Conservation (phyloP, 2,329 filamentous ascomycete species). For the Sporothrix curviconia region DNA sequence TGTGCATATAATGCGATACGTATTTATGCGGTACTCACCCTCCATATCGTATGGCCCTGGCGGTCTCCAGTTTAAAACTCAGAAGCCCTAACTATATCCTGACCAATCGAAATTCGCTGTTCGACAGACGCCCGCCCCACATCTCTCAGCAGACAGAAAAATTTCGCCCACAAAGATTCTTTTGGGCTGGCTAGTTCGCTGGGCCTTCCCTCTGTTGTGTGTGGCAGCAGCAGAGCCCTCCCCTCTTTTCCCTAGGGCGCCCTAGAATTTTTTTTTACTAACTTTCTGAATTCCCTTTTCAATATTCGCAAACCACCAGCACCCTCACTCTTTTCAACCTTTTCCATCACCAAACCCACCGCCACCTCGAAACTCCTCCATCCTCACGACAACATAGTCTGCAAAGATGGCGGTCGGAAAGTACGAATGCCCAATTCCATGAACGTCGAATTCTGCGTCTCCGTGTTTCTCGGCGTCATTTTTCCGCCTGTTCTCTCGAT, state of each 20-base stretch:
- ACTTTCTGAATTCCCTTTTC: slow-evolving; percentile 1
- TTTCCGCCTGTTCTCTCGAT: background rate
- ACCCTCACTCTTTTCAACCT: slow-evolving; percentile 17
- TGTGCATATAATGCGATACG: background rate
- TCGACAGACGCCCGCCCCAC: background rate
- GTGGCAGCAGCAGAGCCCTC: slow-evolving; percentile 6
- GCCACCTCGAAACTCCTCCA: slow-evolving; percentile 29
- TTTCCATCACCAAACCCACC: slow-evolving; percentile 27
- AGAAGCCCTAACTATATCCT: slow-evolving; percentile 17
- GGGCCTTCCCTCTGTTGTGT: background rate
- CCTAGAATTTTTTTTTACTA: slow-evolving; percentile 13
- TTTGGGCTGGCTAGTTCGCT: background rate
- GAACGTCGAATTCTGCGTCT: background rate
- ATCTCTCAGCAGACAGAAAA: slow-evolving; percentile 18
- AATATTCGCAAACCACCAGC: slow-evolving; percentile 11
- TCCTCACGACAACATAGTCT: slow-evolving; percentile 39
- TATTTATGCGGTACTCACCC: background rate
- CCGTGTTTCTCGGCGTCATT: background rate
- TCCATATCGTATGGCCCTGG: slow-evolving; percentile 14
- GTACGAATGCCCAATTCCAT: slow-evolving; percentile 25
- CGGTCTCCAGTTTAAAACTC: slow-evolving; percentile 3
- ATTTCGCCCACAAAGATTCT: slow-evolving; percentile 26
- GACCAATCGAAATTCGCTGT: slow-evolving; percentile 11
- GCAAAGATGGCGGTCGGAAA: slow-evolving; percentile 57
- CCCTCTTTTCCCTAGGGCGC: slow-evolving; percentile 16